Evolutionary conservation across 1,284 basidiomycete genomes (phyloP).

Genomic region (Ustilago curta): DNA sequence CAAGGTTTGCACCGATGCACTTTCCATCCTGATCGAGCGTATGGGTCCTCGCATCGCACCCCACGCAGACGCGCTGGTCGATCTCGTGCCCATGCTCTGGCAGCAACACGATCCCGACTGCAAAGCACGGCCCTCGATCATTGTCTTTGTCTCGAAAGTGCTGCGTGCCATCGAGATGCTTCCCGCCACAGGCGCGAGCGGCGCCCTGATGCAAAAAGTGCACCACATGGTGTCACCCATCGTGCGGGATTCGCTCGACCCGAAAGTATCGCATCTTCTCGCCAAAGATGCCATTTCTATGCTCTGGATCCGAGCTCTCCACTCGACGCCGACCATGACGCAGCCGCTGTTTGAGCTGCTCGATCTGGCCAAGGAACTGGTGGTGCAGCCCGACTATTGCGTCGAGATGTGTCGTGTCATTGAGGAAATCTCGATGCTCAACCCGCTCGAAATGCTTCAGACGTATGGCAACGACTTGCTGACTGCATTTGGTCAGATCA

Average conservation of each 20-base stretch:
- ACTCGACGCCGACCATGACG: conserved; percentile 58
- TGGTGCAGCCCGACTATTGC: conserved; percentile 62
- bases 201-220: conserved; percentile 48
- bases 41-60: conserved; percentile 62
- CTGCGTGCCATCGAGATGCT: conserved; percentile 58
- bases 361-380: conserved; percentile 45
- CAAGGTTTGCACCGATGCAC: conserved; percentile 61
- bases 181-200: conserved; percentile 32
- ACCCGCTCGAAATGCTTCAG: conserved; percentile 56
- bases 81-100: conserved; percentile 65
- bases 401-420: conserved; percentile 62
- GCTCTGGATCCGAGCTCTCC: conserved; percentile 63
- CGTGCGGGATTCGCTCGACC: conserved; percentile 57
- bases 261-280: conserved; percentile 51
- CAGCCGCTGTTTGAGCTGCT: conserved; percentile 59
- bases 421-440: conserved; percentile 61
- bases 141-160: conserved; percentile 65
- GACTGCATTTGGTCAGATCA: conserved; percentile 46
- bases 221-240: conserved; percentile 61
- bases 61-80: conserved; percentile 53
- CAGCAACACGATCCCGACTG: conserved; percentile 60
- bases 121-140: conserved; percentile 61
- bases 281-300: conserved; percentile 64
- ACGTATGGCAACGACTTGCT: conserved; percentile 54
- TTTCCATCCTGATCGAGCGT: conserved; percentile 65